Percentiles rank a stretch among this genome's conserved stretches.
Evolutionary conservation across 352 stramenopile species (phyloP).

Genomic region (Phytopythium oedochilum): DNA sequence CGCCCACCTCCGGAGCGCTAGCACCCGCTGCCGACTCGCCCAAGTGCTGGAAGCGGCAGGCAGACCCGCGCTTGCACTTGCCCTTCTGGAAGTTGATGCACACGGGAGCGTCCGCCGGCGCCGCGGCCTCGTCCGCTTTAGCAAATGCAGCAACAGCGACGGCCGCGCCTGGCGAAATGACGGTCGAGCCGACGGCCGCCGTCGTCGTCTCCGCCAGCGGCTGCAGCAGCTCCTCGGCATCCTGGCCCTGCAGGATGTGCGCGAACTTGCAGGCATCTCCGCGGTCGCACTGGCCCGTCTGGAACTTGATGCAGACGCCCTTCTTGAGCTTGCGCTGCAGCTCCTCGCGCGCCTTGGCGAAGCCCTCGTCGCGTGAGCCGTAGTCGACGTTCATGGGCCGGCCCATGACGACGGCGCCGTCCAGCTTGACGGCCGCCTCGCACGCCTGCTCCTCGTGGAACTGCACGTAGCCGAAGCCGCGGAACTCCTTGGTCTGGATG

Average conservation of each 20-base stretch:
- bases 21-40: conserved; percentile 8
- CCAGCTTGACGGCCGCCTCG: conserved; percentile 74
- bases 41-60: conserved; percentile 60
- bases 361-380: conserved; percentile 57
- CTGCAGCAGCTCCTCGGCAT: conserved; percentile 45
- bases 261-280: conserved; percentile 69
- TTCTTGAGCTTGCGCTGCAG: conserved; percentile 78
- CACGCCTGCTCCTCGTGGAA: conserved; percentile 90
- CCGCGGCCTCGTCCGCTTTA: conserved; percentile 14
- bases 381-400: conserved; percentile 83
- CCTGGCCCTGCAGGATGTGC: conserved; percentile 58
- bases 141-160: conserved; percentile 8
- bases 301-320: conserved; percentile 70
- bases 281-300: conserved; percentile 49
- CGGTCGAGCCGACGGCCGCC: conserved; percentile 7
- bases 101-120: conserved; percentile 41
- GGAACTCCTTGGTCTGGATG: conserved; percentile 84
- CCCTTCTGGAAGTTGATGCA: conserved; percentile 76
- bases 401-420: conserved; percentile 82
- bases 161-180: conserved; percentile 18
- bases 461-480: conserved; percentile 89
- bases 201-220: conserved; percentile 22
- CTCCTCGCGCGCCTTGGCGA: conserved; percentile 62
- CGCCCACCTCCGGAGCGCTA: conserved; percentile 3
- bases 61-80: conserved; percentile 58